phyloP scores from a whole-genome alignment of 257 asterid genomes.

The Solanum microdontum region DNA sequence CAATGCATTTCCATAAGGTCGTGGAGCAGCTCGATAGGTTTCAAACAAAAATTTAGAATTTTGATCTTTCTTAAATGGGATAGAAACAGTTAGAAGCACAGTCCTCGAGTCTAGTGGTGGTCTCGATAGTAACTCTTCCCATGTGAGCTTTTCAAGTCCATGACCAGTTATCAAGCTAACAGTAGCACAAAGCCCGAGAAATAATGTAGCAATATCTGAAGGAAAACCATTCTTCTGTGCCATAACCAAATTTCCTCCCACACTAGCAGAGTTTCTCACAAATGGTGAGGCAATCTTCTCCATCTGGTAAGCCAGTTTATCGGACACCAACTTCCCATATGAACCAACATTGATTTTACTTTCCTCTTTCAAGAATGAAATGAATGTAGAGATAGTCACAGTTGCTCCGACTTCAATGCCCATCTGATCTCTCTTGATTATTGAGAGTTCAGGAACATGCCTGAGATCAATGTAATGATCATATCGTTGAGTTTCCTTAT shows the following conservation, averaged over 20 bases:
- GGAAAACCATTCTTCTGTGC: slow-evolving; percentile 59
- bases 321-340: slow-evolving; percentile 16
- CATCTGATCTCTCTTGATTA: slow-evolving; percentile 11
- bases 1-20: slow-evolving; percentile 64
- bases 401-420: slow-evolving; percentile 62
- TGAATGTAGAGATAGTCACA: slow-evolving; percentile 37
- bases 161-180: slow-evolving; percentile 27
- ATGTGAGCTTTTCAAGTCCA: slow-evolving; percentile 18
- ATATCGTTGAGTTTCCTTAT: slow-evolving; percentile 31
- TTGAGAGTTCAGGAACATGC: slow-evolving; percentile 43
- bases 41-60: slow-evolving; percentile 32
- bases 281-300: slow-evolving; percentile 51
- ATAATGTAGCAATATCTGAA: slow-evolving; percentile 56
- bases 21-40: slow-evolving; percentile 55
- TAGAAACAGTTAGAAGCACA: slow-evolving; percentile 37
- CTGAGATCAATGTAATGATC: slow-evolving; percentile 47
- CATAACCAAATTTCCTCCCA: slow-evolving; percentile 67
- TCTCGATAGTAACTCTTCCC: slow-evolving; percentile 42
- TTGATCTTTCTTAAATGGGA: slow-evolving; percentile 29
- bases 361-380: slow-evolving; percentile 24
- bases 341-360: slow-evolving; percentile 1
- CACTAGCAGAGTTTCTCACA: slow-evolving; percentile 52
- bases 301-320: slow-evolving; percentile 50
- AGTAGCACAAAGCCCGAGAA: slow-evolving; percentile 35
- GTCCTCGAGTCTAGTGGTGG: slow-evolving; percentile 35